phyloP scores from a whole-genome alignment of 768 basidiomycete genomes.

The Boletales sp. region DNA sequence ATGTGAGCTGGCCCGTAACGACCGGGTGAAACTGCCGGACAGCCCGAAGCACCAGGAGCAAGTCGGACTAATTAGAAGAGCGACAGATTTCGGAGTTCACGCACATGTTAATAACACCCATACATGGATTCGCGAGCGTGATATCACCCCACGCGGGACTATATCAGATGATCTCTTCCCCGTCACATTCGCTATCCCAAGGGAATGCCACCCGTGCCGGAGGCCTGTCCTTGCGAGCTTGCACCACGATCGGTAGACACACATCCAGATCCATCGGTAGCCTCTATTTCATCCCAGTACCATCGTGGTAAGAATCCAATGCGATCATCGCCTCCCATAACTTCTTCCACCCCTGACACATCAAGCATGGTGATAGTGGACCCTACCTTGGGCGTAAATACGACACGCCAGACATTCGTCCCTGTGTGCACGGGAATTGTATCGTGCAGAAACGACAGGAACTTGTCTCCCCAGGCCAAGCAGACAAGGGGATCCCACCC shows the following conservation, averaged over 20 bases:
- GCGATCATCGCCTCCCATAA: constrained; percentile 63
- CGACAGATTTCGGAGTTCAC: constrained; percentile 20
- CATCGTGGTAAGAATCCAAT: constrained; percentile 77
- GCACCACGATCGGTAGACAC: constrained; percentile 8
- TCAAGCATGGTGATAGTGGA: constrained; percentile 50
- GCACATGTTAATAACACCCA: constrained; percentile 16
- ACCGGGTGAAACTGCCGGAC: constrained; percentile 6
- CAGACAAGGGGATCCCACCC: constrained; percentile 78
- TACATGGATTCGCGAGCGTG: constrained; percentile 6
- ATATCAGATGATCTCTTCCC: constrained; percentile 17
- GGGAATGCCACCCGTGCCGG: constrained; percentile 6
- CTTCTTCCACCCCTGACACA: constrained; percentile 49
- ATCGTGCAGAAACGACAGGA: constrained; percentile 54
- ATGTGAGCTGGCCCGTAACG: constrained; percentile 13
- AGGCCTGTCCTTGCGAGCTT: constrained; percentile 1
- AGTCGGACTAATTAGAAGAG: constrained; percentile 25
- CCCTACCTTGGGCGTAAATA: constrained; percentile 57
- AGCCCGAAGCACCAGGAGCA: constrained; percentile 18
- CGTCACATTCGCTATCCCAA: constrained; percentile 23
- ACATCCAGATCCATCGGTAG: constrained; percentile 2
- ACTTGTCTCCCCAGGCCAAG: constrained; percentile 66
- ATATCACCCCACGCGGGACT: constrained; percentile 9
- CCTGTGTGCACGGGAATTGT: constrained; percentile 24
- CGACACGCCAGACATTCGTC: constrained; percentile 64
- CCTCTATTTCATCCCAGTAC: constrained; percentile 47